Base-by-base conservation (phyloP, 306 rosid genomes). In the Acacia confusa region DNA sequence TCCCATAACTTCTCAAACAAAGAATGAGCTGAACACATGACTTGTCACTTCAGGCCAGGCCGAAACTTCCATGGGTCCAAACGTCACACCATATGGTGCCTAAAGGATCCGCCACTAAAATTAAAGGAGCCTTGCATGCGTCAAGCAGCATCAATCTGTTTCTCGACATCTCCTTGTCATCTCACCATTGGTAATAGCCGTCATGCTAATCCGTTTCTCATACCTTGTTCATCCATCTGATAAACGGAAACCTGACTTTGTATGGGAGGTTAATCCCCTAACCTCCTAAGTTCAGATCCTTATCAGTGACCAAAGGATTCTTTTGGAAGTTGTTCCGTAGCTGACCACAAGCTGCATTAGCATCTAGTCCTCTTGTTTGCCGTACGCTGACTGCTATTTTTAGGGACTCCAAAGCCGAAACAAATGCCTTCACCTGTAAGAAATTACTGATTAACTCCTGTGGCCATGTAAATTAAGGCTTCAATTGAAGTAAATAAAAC, bases 291-390 rank as follows among this genome's bases (percentile, higher is more conserved):
- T 89, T 90, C 79, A 88, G 89, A 72, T 85, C 97, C 72, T 82
- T 36, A 78, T 90, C 75, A 7, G 80, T 27, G 58, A 75, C 88
- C 86, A 95, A 84, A 78, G 99, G 99, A 72, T 78, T 85, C 89
- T 88, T 95, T 84, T 93, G 98, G 78, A 92, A 95, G 53, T 87
- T 81, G 86, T 95, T 95, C 53, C 99, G 88, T 55, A 95, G 89
- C 89, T 95, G 99, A 68, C 99, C 99, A 84, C 99, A 95, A 68
- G 99, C 99, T 43, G 99, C 99, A 86, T 92, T 94, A 71, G 99
- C 99, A 45, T 93, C 99, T 78, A 93, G 67, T 68, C 99, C 99
- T 86, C 99, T 87, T 41, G 98, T 95, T 92, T 93, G 96, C 36
- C 99, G 95, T 20, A 87, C 77, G 20, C 93, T 95, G 40, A 88